Percentiles rank a stretch among this genome's conserved stretches.
Evolutionary conservation across 768 basidiomycete species (phyloP).

Genomic region (Kwoniella botswanensis): DNA sequence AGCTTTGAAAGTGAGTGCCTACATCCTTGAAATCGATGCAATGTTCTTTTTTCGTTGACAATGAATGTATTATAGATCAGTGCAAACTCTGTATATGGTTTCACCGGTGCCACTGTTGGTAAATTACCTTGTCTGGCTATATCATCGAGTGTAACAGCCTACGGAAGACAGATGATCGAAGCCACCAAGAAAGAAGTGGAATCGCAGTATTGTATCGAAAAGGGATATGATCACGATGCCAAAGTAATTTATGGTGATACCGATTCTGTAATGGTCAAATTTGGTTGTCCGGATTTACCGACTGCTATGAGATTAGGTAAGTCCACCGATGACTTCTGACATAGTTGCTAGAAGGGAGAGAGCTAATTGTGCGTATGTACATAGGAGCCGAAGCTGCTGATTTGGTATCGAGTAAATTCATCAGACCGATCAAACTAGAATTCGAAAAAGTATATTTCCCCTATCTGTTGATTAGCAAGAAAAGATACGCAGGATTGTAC

Average conservation of each 20-base stretch:
- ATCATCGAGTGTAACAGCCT: constrained; percentile 92
- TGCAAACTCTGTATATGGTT: constrained; percentile 98
- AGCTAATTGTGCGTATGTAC: not conserved
- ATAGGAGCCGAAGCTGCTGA: constrained; percentile 90
- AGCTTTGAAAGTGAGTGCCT: constrained; percentile 89
- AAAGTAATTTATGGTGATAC: constrained; percentile 98
- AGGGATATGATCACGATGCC: constrained; percentile 84
- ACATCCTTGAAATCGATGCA: not conserved
- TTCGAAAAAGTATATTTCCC: constrained; percentile 99
- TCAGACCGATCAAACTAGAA: constrained; percentile 96
- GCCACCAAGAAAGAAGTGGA: constrained; percentile 93
- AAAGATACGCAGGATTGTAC: constrained; percentile 96
- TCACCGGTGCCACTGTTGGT: constrained; percentile 96
- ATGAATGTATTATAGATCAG: constrained; percentile 69
- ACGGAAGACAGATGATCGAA: constrained; percentile 99
- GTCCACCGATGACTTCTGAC: constrained; percentile 34
- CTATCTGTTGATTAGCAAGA: constrained; percentile 96
- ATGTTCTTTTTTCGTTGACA: not conserved
- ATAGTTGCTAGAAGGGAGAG: not conserved
- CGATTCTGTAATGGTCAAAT: constrained; percentile 98
- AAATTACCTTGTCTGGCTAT: constrained; percentile 95
- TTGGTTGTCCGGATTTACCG: constrained; percentile 84
- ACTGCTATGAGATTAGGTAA: constrained; percentile 88
- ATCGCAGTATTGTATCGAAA: constrained; percentile 78
- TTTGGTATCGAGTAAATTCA: constrained; percentile 85